Base-by-base conservation (phyloP, 2,329 filamentous ascomycete species). In the Ophiognomonia clavigignenti-juglandacearum region DNA sequence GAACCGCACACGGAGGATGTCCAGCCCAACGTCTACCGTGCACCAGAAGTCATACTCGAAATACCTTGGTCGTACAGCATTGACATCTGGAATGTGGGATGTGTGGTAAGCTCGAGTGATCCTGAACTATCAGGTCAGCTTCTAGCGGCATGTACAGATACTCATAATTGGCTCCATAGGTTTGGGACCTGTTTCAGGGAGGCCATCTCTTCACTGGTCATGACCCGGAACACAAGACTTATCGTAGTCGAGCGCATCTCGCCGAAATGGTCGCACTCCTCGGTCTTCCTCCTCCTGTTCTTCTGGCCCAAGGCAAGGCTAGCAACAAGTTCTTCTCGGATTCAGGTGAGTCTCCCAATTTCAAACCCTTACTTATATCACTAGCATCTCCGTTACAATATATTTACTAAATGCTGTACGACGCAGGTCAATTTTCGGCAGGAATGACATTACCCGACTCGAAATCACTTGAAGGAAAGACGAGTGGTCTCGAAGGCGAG, bases 41-140 rank as follows among this genome's bases (percentile, higher is more conserved):
- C 65, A 2, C 68, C 68, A 0, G 69, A 79, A 50, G 71, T 77
- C 8, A 73, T 77, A 5, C 47, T 78, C 1, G 54, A 64, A 54
- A 60, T 54, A 3, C 64, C 66, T 2, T 78, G 73, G 74, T 60
- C 61, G 0, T 72, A 69, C 43, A 60, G 64, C 16, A 61, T 73
- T 13, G 74, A 79, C 57, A 71, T 79, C 43, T 80, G 74, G 74
- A 75, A 73, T 47, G 63, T 65, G 4, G 73, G 72, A 8, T 71
- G 68, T 45, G 67, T 77, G 73, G 72, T 75, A 61, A 61, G 65
- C n/a, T n/a, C n/a, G n/a, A n/a, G n/a, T n/a, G n/a, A n/a, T n/a
- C n/a, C n/a, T n/a, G n/a, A n/a, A n/a, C 19, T 5, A 37, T 18
- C 29, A 11, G 29, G 10, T 31, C 29, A 10, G 5, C 10, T 31